These are phyloP conservation scores for Scedosporium minutisporum DNA, from an alignment of 2,329 filamentous ascomycete genomes.

Conservation along the genomic window DNA sequence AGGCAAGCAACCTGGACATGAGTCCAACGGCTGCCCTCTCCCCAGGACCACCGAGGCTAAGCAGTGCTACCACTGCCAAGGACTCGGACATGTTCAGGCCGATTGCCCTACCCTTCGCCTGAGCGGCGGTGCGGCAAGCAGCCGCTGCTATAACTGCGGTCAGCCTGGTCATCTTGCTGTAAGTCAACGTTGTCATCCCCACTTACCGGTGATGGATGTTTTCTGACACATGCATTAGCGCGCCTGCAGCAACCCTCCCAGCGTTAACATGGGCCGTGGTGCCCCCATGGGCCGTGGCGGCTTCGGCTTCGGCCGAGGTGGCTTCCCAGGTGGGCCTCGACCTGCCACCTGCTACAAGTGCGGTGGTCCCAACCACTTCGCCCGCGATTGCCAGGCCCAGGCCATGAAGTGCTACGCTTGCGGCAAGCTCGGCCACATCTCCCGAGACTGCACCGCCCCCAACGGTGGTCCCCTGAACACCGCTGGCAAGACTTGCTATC, in stretches of 20 bases:
- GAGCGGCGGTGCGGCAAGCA: conserved; percentile 70
- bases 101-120: conserved; percentile 95
- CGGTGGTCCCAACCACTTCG: conserved; percentile 91
- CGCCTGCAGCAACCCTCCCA: conserved; percentile 70
- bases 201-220: conserved; percentile 11
- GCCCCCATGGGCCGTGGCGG: conserved; percentile 61
- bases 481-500: conserved; percentile 96
- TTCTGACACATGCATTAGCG: conserved; percentile 38
- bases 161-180: conserved; percentile 87
- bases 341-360: conserved; percentile 67
- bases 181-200: conserved; percentile 25
- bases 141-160: conserved; percentile 94
- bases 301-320: conserved; percentile 60
- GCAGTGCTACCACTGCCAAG: conserved; percentile 99
- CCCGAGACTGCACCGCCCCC: conserved; percentile 85
- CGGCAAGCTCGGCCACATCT: conserved; percentile 91
- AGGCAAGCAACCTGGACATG: conserved; percentile 88
- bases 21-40: conserved; percentile 94
- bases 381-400: conserved; percentile 94
- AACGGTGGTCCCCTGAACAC: conserved; percentile 94
- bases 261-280: conserved; percentile 48
- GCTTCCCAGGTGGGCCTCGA: conserved; percentile 60
- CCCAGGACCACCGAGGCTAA: conserved; percentile 96
- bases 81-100: conserved; percentile 93
- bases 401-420: conserved; percentile 98